Base-by-base conservation (phyloP, 202 grass and related monocot species). In the Saccharum hybrid region DNA sequence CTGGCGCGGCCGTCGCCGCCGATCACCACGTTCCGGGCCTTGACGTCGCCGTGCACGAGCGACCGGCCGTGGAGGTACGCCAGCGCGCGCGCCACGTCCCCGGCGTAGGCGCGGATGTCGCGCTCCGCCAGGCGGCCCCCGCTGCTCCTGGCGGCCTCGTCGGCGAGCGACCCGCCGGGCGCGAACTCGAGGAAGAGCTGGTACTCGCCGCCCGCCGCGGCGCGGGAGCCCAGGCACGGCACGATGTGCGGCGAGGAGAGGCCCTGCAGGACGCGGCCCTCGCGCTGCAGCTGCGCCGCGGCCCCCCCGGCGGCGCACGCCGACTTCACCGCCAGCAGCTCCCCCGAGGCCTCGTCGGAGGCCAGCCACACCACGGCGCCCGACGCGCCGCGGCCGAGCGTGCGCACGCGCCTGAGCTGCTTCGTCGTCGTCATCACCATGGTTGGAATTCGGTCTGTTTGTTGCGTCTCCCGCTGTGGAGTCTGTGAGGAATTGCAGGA, bases 311-410 rank as follows among this genome's bases (percentile, higher is more conserved):
- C 64, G 4, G 90, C 65, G 15, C 19, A 14, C 14, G 80, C 85
- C 9, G 91, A 94, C 71, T 97, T 97, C 37, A 97, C 89, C 19
- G 94, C 94, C 6, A 97, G 57, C 1, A 97, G 65, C 51, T 76
- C 22, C 2, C 94, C 91, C 0, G 91, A 94, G 63, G 21, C 19
- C 0, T 79, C 81, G 54, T 84, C 89, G 54, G 85, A 74, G n/a
- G 91, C 89, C n/a, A 92, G 82, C 70, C 82, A 97, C 68, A 88
- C 86, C 33, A 97, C 94, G 10, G 87, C 84, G 43, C 88, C 88
- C 11, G 89, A 85, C 33, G 91, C 90, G 62, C 94, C 94, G 56
- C 86, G 88, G 8, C 91, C 94, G 21, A 94, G 87, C 51, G 87
- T 81, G 63, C 83, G 89, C 67, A 92, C 41, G 28, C 90, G 79